These are phyloP conservation scores for Phialophora macrospora DNA, from an alignment of 2,329 filamentous ascomycete genomes.

Conservation along the genomic window DNA sequence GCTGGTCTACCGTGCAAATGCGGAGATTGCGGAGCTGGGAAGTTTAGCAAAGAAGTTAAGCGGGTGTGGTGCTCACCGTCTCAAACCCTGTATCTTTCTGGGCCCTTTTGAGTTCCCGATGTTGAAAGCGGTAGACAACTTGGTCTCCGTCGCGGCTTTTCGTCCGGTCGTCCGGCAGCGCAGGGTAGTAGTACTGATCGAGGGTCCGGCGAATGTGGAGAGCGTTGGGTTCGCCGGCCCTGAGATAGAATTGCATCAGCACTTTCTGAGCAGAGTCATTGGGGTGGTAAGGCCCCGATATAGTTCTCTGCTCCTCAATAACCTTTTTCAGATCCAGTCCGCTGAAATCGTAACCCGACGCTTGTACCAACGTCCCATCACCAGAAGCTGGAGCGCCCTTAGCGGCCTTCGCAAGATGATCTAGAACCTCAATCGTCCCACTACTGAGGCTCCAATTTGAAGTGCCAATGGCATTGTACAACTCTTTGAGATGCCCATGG, in stretches of 20 bases:
- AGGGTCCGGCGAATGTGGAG: neutral
- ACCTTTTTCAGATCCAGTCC: neutral
- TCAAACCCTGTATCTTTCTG: neutral
- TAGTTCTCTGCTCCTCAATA: neutral
- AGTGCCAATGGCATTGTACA: neutral
- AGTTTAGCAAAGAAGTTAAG: neutral
- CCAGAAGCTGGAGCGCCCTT: no score
- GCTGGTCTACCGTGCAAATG: conserved; percentile 1
- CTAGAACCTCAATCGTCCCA: neutral
- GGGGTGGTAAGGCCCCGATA: neutral
- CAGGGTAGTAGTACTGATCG: conserved; percentile 2
- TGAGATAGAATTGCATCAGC: neutral
- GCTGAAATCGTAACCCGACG: neutral
- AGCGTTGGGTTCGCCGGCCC: neutral
- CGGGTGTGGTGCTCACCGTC: neutral
- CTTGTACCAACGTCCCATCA: neutral
- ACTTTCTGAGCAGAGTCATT: neutral
- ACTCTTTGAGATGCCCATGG: neutral
- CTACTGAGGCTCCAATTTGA: neutral
- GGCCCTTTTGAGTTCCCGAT: neutral
- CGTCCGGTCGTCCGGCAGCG: neutral
- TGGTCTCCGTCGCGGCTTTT: neutral
- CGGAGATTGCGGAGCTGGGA: neutral
- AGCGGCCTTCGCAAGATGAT: neutral
- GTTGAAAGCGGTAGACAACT: neutral